Evolutionary conservation across 257 asterid species (phyloP).

Genomic region (Penstemon davidsonii): DNA sequence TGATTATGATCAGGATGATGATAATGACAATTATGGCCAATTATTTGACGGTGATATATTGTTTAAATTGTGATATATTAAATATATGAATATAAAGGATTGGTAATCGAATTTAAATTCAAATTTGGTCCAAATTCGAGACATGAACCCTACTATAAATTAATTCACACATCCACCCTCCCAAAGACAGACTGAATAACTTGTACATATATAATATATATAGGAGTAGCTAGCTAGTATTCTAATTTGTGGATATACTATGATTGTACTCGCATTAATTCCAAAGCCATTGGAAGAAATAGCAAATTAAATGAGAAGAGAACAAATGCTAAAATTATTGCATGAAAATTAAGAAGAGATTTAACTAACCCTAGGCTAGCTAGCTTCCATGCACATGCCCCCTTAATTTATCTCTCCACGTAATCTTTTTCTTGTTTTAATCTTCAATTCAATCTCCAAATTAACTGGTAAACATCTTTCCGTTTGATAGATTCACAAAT

Average conservation of each 20-base stretch:
- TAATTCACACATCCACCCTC: conserved; percentile 21
- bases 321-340: conserved; percentile 55
- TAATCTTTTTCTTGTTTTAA: not conserved
- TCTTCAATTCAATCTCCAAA: not conserved
- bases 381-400: conserved; percentile 60
- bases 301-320: conserved; percentile 20
- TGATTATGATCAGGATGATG: no score
- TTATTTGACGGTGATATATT: no score
- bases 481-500: not conserved
- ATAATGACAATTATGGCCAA: no score
- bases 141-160: no score
- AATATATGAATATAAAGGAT: no score
- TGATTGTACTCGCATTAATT: conserved; percentile 41
- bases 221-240: not conserved
- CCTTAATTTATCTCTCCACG: not conserved
- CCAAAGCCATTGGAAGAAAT: conserved; percentile 52
- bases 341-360: conserved; percentile 52
- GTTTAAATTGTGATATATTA: no score
- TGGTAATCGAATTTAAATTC: no score
- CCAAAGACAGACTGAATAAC: conserved; percentile 16
- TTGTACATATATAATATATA: not conserved
- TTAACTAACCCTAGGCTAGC: conserved; percentile 25
- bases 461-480: conserved; percentile 9
- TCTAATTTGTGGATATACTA: not conserved
- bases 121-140: no score